Evolutionary conservation across 2,329 filamentous ascomycete genomes (phyloP).

Genomic region (Cladosporium sp.): DNA sequence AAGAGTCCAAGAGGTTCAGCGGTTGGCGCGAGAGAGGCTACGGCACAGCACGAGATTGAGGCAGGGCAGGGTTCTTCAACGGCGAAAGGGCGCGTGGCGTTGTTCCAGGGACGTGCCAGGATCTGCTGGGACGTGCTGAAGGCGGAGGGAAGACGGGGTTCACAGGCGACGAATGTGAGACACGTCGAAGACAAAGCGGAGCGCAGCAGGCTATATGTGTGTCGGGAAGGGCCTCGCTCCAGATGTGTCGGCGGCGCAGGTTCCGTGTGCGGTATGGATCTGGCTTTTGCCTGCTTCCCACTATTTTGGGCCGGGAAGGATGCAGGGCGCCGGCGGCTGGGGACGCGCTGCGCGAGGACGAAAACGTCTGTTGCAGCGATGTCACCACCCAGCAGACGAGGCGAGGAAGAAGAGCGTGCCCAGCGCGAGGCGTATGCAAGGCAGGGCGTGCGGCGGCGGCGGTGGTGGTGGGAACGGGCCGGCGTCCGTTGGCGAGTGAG

Average conservation of each 20-base stretch:
- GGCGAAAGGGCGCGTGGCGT: conserved; percentile 3
- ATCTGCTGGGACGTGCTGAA: conserved; percentile 1
- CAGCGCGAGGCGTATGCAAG: neutral
- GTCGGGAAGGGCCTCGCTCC: neutral
- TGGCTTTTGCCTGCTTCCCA: neutral
- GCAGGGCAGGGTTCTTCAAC: conserved; percentile 7
- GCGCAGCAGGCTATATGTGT: conserved; percentile 7
- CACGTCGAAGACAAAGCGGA: neutral
- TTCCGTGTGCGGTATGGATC: neutral
- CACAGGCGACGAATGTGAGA: conserved; percentile 4
- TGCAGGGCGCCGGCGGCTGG: neutral
- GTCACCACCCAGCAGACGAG: neutral
- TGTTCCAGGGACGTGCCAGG: neutral
- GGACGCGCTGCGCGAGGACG: conserved; percentile 4
- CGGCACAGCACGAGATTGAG: conserved; percentile 1
- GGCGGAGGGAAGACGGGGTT: conserved; percentile 2
- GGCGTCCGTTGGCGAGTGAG: neutral
- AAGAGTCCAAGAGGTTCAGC: conserved; percentile 3
- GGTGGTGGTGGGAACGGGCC: neutral
- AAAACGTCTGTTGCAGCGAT: neutral
- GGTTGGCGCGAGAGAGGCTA: neutral
- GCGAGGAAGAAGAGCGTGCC: neutral
- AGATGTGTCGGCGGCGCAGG: neutral
- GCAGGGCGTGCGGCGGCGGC: neutral
- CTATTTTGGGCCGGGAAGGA: conserved; percentile 1